These are phyloP conservation scores for Rhizopogon vulgaris DNA, from an alignment of 768 basidiomycete species.

Conservation along the genomic window DNA sequence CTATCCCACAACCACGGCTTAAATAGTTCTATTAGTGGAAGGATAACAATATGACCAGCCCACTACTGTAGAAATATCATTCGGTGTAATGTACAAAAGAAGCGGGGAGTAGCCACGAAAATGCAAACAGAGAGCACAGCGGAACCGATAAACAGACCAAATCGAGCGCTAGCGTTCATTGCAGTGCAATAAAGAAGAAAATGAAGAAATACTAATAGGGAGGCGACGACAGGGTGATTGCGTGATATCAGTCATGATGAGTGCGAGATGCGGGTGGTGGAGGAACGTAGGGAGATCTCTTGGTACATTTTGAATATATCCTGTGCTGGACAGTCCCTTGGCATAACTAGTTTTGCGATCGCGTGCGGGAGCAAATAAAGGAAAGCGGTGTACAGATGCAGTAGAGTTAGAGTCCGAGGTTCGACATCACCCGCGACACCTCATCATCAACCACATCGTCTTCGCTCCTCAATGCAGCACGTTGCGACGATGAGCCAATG, in stretches of 20 bases:
- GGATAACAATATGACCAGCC: constrained; percentile 57
- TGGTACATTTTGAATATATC: constrained; percentile 30
- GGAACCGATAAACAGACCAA: constrained; percentile 11
- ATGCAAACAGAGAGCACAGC: constrained; percentile 1
- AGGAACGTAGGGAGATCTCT: constrained; percentile 15
- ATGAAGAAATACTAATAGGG: constrained; percentile 13
- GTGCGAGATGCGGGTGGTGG: constrained; percentile 1
- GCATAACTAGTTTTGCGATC: constrained; percentile 20
- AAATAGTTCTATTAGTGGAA: constrained; percentile 49
- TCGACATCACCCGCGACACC: constrained; percentile 73
- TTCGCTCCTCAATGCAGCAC: constrained; percentile 35
- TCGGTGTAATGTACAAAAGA: constrained; percentile 35
- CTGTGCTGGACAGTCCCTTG: constrained; percentile 15
- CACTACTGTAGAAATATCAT: constrained; percentile 46
- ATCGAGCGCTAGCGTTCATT: constrained; percentile 15
- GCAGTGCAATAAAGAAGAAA: constrained; percentile 18
- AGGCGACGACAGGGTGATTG: constrained; percentile 6
- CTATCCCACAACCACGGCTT: constrained; percentile 11
- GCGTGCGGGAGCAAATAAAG: constrained; percentile 8
- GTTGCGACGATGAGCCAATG: constrained; percentile 38
- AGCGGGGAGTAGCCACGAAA: constrained; percentile 7
- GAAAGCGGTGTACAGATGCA: constrained; percentile 2
- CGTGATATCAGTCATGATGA: constrained; percentile 3
- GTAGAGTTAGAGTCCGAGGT: constrained; percentile 52
- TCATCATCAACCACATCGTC: constrained; percentile 48